phyloP scores from a whole-genome alignment of 2,329 filamentous ascomycete species.

The Sclerotinia spermophila region DNA sequence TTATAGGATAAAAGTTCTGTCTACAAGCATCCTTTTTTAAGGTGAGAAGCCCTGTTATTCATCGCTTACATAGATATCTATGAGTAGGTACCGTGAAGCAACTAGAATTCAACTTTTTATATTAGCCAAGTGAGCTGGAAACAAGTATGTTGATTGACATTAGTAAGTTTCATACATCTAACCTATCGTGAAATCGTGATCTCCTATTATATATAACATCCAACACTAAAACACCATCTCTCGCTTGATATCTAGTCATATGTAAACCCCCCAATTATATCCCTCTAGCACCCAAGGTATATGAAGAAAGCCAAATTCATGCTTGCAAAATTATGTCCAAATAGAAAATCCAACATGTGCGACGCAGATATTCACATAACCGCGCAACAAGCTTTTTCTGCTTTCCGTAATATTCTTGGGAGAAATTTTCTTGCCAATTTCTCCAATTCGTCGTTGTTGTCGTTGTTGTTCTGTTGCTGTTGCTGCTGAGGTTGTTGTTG shows the following conservation, averaged over 20 bases:
- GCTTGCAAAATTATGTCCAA: not conserved
- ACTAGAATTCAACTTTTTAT: not conserved
- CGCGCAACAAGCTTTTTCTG: conserved; percentile 34
- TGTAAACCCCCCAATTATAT: not conserved
- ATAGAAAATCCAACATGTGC: not conserved
- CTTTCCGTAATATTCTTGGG: conserved; percentile 34
- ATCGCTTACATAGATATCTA: not conserved
- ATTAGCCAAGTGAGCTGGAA: not conserved
- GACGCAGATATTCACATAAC: conserved; percentile 31
- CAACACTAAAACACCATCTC: not conserved
- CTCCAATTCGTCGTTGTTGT: conserved; percentile 35
- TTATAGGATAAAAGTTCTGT: not conserved
- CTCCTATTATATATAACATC: not conserved
- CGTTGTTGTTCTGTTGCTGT: conserved; percentile 39
- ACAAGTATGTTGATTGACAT: not conserved
- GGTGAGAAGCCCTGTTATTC: not conserved
- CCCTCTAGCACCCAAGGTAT: not conserved
- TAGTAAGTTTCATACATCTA: not conserved
- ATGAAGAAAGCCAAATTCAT: not conserved
- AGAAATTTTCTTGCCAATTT: conserved; percentile 36
- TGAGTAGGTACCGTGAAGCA: not conserved
- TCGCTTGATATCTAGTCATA: not conserved
- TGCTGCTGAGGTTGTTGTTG: conserved; percentile 33
- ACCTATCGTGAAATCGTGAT: conserved; percentile 2
- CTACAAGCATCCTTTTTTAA: not conserved